Base-by-base conservation (phyloP, 1,139 yeast species). In the Diutina rugosa region DNA sequence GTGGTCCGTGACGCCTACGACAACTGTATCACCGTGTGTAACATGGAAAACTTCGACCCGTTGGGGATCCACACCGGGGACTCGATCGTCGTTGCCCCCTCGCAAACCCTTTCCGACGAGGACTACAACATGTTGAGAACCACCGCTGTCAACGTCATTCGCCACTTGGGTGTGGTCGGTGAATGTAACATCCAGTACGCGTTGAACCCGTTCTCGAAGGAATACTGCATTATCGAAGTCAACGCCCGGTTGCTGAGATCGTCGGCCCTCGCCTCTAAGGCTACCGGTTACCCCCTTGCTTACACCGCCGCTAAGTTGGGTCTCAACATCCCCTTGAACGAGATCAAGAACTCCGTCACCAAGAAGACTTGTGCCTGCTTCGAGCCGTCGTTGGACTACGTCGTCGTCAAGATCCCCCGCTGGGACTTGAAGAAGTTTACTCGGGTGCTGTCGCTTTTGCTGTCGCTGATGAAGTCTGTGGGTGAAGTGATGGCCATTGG, bases 401-500 rank as follows among this genome's bases (percentile, higher is more conserved):
- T 93, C 71, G 99, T 93, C 61, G 96, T 90, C 60, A 93, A 93
- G 82, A 93, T 93, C 72, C 99, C 99, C 71, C 85, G 99, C 78
- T 93, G 99, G 99, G 99, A 93, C 74, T 81, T 93, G 73, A 87
- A 89, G 79, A 93, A 93, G 76, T 93, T 93, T 74, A 89, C 93
- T 62, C 82, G 97, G 71, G 99, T 93, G 56, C 87, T 95, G 56
- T 84, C 91, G 58, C 80, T 86, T 67, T 80, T 93, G 65, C 87
- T 95, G 46, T 91, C 98, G 6, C 85, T 97, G 53, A 93, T 93
- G 99, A 93, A 93, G 74, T 90, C 97, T 62, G 99, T 93, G 60
- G 99, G 99, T 78, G 99, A 93, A 73, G 99, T 93, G 58, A 93
- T 93, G 99, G 82, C 95, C 61, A 90, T 93, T 70, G 99, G 99